Conservation (phyloP, 371 early-diverging fungal species). For the Mucor indicus region DNA sequence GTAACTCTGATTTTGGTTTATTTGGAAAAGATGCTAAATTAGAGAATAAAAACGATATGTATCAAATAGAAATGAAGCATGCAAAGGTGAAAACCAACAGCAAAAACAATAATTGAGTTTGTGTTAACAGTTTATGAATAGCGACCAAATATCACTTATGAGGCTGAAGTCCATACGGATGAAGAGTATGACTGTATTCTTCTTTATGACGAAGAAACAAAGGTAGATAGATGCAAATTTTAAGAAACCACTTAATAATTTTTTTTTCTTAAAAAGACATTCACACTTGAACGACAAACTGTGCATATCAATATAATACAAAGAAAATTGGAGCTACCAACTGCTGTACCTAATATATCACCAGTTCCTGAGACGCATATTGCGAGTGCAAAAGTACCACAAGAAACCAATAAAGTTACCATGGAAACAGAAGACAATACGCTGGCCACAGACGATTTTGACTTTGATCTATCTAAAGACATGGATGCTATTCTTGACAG, state of each 20-base stretch:
- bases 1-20: neutral
- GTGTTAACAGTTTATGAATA: neutral
- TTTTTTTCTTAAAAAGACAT: slow-evolving; percentile 6
- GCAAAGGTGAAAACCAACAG: slow-evolving; percentile 1
- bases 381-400: neutral
- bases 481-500: slow-evolving; percentile 21
- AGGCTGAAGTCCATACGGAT: slow-evolving; percentile 9
- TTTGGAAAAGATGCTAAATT: slow-evolving; percentile 13
- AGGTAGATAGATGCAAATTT: slow-evolving; percentile 5
- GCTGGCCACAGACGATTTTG: slow-evolving; percentile 8
- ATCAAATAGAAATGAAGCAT: slow-evolving; percentile 15
- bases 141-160: slow-evolving; percentile 9
- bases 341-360: neutral
- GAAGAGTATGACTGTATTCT: slow-evolving; percentile 18
- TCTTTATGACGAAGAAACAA: slow-evolving; percentile 18
- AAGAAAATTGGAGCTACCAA: slow-evolving; percentile 3
- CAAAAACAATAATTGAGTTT: neutral
- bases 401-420: neutral
- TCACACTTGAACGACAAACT: slow-evolving; percentile 16
- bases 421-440: neutral
- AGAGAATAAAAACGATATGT: slow-evolving; percentile 13
- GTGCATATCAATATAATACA: slow-evolving; percentile 10
- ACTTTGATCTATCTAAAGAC: slow-evolving; percentile 18
- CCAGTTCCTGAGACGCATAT: neutral
- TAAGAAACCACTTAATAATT: neutral